Evolutionary conservation across 2,329 filamentous ascomycete genomes (phyloP), one percentile per base, ranked within the genome.

Genomic region (Nemania sp.): DNA sequence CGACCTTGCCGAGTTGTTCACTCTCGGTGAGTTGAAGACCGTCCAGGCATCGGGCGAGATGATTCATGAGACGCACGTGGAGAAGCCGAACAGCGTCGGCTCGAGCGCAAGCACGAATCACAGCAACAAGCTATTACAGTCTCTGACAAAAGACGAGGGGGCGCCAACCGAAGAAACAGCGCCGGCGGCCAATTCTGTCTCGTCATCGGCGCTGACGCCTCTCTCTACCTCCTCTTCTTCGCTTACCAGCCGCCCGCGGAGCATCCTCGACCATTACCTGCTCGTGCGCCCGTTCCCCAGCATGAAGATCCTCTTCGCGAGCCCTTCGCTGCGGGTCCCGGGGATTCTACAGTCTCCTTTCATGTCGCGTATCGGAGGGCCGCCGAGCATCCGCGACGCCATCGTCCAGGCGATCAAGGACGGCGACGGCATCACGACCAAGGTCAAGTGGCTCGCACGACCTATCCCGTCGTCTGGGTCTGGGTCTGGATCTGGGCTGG

Each of bases 391-490:
- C 2, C 75, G 76, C 7, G 75, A 81, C 12, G 75, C 78, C 36
- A 70, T 84, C 15, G 69, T 70, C 1, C 70, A 75, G n/a, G 87
- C 88, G 0, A 79, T 92, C 19, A 79, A 80, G 5, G 80, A 86
- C 62, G 87, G 87, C 0, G 81, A 83, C 39, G 86, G 87, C 41
- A 84, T 91, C 5, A 91, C 88, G 1, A 87, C 87, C 3, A 89
- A 89, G 66, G 81, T 92, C 12, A 81, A 82, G 47, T 92, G 88
- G 89, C 72, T 89, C 1, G 78, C 56, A 23, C 53, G 53, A 6
- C 49, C 49, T 20, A 44, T 26, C 22, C n/a, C 24, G 19, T 23
- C 39, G 19, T 23, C 39, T 5, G 33, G 31, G 6, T 23, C 20
- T 28, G n/a, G n/a, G n/a, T n/a, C n/a, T n/a, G n/a, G n/a, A n/a